Evolutionary conservation across 1,139 yeast species (phyloP), one percentile per base, ranked within the genome.

Genomic region (Kodamaea fungicola): DNA sequence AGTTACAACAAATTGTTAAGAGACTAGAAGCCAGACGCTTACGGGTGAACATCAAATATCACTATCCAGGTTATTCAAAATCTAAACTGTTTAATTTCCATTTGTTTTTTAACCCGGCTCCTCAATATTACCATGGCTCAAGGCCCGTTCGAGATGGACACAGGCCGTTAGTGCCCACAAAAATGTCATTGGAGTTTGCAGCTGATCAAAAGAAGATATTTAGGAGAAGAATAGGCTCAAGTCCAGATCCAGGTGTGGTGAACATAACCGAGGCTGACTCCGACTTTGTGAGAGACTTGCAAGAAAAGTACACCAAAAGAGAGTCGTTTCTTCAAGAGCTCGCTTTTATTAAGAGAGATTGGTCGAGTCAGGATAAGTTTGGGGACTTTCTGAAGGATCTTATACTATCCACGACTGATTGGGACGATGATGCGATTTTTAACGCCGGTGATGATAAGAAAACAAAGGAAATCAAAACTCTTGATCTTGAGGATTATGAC

Each of bases 331-430:
- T 49, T 30, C 54, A 55, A 22, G 52, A 52, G 25, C 54, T 65
- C n/a, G 63, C 68, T 1, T 64, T 67, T 37, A 54, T 69, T 33
- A 51, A 54, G 22, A 59, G 57, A 43, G 74, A 67, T 43, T 66
- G 68, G 45, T 53, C 59, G 4, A 60, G 57, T 37, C 60, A 62
- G 42, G 71, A 74, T 38, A 60, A 61, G 36, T 67, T 74, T 35
- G 47, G 61, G 2, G 64, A 61, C 2, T 76, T 61, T 45, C 71
- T 77, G 23, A 78, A 78, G 38, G 87, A 83, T 43, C 61, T 86
- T 37, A 66, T 84, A 4, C 64, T 88, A 30, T 85, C 94, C 0
- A 76, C 92, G 0, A 83, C 87, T 12, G 92, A 85, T 48, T 89
- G 97, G 96, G 83, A 87, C 51, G 86, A 83, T 50, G 81, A 78